Evolutionary conservation across 768 basidiomycete genomes (phyloP).

Genomic region (Calocybe indica): DNA sequence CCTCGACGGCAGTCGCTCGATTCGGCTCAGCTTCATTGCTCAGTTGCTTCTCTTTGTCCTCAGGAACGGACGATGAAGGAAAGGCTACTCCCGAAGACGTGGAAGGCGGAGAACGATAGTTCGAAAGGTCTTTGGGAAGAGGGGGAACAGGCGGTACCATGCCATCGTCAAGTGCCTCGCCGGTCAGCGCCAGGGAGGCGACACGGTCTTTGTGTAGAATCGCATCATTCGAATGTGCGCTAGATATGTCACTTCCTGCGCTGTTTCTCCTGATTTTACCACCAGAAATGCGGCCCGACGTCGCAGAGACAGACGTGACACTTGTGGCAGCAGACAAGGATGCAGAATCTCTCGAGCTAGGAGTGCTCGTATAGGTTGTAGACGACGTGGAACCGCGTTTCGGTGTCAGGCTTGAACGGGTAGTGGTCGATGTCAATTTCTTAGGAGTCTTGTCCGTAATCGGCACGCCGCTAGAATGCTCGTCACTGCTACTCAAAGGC

Average conservation of each 20-base stretch:
- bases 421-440: conserved; percentile 49
- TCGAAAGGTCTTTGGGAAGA: conserved; percentile 84
- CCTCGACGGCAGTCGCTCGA: conserved; percentile 46
- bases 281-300: conserved; percentile 68
- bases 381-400: conserved; percentile 90
- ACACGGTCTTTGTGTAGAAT: conserved; percentile 62
- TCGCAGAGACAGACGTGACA: conserved; percentile 67
- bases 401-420: conserved; percentile 71
- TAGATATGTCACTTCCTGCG: conserved; percentile 80
- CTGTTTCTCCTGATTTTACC: conserved; percentile 73
- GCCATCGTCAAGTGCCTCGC: conserved; percentile 54
- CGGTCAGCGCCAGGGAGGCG: conserved; percentile 51
- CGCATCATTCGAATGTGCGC: conserved; percentile 64
- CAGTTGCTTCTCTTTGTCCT: conserved; percentile 37
- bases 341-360: conserved; percentile 83
- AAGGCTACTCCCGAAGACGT: conserved; percentile 51
- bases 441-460: conserved; percentile 61
- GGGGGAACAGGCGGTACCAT: conserved; percentile 92
- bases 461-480: conserved; percentile 37
- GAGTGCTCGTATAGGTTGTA: conserved; percentile 77
- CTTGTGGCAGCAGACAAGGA: conserved; percentile 76
- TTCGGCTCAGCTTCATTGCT: conserved; percentile 42
- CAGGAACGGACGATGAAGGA: conserved; percentile 31
- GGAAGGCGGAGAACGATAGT: conserved; percentile 63
- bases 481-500: conserved; percentile 53